Evolutionary conservation across 345 rosid species (phyloP).

Genomic region (Capsella bursapastoris): DNA sequence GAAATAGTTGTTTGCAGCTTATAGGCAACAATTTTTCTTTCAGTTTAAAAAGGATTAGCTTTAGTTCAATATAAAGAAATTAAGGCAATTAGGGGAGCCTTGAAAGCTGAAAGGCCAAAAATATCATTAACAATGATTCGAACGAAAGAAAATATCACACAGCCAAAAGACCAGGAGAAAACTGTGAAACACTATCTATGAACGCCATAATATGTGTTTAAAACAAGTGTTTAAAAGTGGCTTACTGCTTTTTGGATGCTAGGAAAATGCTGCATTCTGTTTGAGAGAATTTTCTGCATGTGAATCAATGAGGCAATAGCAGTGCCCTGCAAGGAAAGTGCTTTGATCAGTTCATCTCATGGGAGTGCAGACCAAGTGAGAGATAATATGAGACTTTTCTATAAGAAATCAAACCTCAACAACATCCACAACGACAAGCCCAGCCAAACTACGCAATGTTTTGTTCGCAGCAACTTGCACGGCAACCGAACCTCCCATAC

Average conservation of each 20-base stretch:
- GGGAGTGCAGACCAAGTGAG: conserved; percentile 35
- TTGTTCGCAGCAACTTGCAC: conserved; percentile 94
- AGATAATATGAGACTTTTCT: not conserved
- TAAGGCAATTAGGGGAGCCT: no score
- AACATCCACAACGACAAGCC: conserved; percentile 92
- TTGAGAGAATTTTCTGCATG: conserved; percentile 90
- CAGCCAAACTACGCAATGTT: conserved; percentile 69
- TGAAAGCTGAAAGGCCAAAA: no score
- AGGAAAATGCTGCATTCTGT: conserved; percentile 87
- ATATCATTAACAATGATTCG: no score
- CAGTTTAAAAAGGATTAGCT: not conserved
- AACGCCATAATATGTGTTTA: not conserved
- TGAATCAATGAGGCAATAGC: conserved; percentile 91
- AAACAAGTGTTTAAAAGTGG: conserved; percentile 4
- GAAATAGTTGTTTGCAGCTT: not conserved
- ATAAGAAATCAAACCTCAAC: conserved; percentile 76
- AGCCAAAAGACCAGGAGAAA: not conserved
- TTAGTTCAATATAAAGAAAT: no score
- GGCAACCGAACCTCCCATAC: conserved; percentile 99
- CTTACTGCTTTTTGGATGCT: conserved; percentile 87
- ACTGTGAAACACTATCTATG: not conserved
- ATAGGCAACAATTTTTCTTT: not conserved
- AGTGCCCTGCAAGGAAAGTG: conserved; percentile 69
- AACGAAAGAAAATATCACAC: not conserved
- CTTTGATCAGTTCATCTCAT: conserved; percentile 30